Evolutionary conservation across 2,329 filamentous ascomycete species (phyloP).

Genomic region (Aspergillus novoparasiticus): DNA sequence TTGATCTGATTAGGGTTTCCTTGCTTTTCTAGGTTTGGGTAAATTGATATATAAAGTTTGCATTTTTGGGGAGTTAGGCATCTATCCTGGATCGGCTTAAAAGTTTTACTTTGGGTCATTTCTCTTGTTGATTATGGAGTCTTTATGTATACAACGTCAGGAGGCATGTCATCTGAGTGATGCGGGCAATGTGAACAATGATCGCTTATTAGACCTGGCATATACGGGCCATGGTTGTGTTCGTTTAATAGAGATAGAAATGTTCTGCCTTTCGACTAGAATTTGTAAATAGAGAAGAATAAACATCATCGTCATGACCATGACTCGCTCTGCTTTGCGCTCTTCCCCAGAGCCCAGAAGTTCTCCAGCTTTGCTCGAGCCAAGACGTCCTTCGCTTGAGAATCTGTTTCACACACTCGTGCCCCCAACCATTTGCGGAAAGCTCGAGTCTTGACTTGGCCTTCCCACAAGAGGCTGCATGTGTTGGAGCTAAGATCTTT

Average conservation of each 20-base stretch:
- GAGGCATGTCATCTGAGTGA: not conserved
- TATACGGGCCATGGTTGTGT: not conserved
- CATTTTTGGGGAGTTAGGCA: slow-evolving; percentile 15
- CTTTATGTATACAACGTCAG: not conserved
- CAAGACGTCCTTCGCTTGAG: slow-evolving; percentile 80
- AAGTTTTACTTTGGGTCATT: not conserved
- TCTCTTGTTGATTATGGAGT: not conserved
- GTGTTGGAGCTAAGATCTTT: slow-evolving; percentile 82
- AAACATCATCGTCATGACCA: slow-evolving; percentile 19
- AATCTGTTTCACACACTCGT: slow-evolving; percentile 89
- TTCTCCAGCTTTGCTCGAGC: slow-evolving; percentile 86
- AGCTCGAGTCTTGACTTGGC: slow-evolving; percentile 74
- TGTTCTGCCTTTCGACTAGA: not conserved
- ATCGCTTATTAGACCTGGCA: slow-evolving; percentile 7
- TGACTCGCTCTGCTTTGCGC: slow-evolving; percentile 43
- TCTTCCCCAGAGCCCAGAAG: slow-evolving; percentile 91
- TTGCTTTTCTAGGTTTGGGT: slow-evolving; percentile 16
- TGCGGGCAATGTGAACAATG: not conserved
- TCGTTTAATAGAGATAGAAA: not conserved
- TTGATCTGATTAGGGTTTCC: slow-evolving; percentile 10
- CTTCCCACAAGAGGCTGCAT: slow-evolving; percentile 86
- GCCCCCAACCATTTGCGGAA: slow-evolving; percentile 85
- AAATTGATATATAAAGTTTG: slow-evolving; percentile 18
- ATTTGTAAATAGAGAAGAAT: not conserved
- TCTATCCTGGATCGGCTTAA: slow-evolving; percentile 10